Evolutionary conservation across 1,139 yeast genomes (phyloP).

Genomic region (Schwanniomyces etchellsii): DNA sequence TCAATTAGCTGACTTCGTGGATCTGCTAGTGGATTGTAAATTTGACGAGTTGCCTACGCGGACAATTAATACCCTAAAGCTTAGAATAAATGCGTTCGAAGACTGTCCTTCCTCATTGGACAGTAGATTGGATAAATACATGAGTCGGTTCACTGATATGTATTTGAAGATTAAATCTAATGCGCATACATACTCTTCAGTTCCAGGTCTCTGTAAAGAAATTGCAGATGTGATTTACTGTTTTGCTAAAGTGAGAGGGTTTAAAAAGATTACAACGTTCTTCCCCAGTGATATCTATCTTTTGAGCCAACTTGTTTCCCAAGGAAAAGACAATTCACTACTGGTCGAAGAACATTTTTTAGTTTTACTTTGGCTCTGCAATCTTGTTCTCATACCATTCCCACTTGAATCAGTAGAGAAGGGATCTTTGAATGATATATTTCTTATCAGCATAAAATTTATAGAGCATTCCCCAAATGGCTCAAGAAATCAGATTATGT

Average conservation of each 20-base stretch:
- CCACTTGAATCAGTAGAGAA: conserved; percentile 38
- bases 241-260: conserved; percentile 61
- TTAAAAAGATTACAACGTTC: conserved; percentile 52
- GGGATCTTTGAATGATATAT: conserved; percentile 29
- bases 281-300: conserved; percentile 56
- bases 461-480: conserved; percentile 20
- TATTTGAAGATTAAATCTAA: conserved; percentile 16
- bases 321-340: conserved; percentile 8
- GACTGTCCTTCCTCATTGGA: conserved; percentile 52
- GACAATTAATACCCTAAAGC: not conserved
- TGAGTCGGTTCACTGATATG: conserved; percentile 20
- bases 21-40: too few species aligned
- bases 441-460: conserved; percentile 21
- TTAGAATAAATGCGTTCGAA: conserved; percentile 42
- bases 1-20: too few species aligned
- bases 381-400: conserved; percentile 69
- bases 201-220: conserved; percentile 3
- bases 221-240: conserved; percentile 43
- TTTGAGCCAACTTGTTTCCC: conserved; percentile 30
- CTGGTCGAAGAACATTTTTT: conserved; percentile 47
- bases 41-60: too few species aligned
- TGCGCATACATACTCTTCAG: not conserved
- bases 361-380: conserved; percentile 68
- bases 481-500: conserved; percentile 24
- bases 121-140: conserved; percentile 24